Evolutionary conservation across 2,329 filamentous ascomycete genomes (phyloP).

Genomic region (Didymella pomorum): DNA sequence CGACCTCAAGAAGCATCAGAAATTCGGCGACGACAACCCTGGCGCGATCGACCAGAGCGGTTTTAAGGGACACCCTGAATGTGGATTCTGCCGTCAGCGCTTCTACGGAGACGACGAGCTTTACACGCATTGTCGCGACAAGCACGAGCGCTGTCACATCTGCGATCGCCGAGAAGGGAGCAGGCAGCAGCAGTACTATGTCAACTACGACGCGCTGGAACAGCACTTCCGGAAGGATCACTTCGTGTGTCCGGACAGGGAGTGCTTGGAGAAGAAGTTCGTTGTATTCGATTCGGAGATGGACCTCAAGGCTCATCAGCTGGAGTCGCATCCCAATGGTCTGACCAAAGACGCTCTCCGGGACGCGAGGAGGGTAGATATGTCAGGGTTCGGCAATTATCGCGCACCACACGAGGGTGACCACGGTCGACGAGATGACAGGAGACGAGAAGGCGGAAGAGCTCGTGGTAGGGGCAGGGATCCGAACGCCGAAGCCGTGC

Average conservation of each 20-base stretch:
- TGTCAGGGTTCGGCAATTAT: conserved; percentile 80
- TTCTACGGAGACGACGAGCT: conserved; percentile 98
- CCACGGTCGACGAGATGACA: conserved; percentile 58
- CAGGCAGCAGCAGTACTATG: conserved; percentile 85
- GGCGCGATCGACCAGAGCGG: conserved; percentile 91
- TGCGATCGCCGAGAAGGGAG: conserved; percentile 75
- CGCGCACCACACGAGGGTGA: conserved; percentile 73
- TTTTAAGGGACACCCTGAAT: conserved; percentile 94
- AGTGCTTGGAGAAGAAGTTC: conserved; percentile 96
- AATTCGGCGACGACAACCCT: conserved; percentile 86
- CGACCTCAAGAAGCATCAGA: conserved; percentile 87
- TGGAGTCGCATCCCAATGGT: conserved; percentile 80
- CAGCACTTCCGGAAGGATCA: conserved; percentile 88
- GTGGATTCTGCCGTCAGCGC: conserved; percentile 86
- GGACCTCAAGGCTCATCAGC: conserved; percentile 91
- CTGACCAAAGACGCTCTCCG: conserved; percentile 83
- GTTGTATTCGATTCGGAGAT: conserved; percentile 95
- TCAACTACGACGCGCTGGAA: conserved; percentile 86
- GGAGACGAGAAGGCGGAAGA: conserved; percentile 57
- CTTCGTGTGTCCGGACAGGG: conserved; percentile 81
- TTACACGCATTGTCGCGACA: conserved; percentile 90
- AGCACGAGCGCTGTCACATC: conserved; percentile 93
- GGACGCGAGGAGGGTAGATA: conserved; percentile 85
- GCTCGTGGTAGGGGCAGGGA: conserved; percentile 76
- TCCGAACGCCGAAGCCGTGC: conserved; percentile 82